Percentiles rank a stretch among this genome's conserved stretches.
These are phyloP conservation scores for Acaromyces ingoldii DNA, from an alignment of 1,284 basidiomycete genomes.

Conservation along the genomic window DNA sequence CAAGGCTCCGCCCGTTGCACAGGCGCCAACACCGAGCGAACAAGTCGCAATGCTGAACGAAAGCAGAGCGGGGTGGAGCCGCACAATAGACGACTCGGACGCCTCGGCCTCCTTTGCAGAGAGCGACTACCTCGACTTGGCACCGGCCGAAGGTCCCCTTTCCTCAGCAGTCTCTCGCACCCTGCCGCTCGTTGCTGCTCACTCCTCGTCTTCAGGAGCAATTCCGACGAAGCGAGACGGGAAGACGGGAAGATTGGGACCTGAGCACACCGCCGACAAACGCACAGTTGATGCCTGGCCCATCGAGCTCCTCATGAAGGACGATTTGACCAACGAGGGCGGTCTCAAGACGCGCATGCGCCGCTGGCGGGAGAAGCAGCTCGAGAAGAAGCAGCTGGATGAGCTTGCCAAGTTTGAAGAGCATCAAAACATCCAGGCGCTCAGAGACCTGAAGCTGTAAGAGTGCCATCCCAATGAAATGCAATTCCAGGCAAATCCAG, in stretches of 20 bases:
- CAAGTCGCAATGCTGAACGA: slow-evolving; percentile 11
- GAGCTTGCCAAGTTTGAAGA: background rate
- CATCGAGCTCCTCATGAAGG: slow-evolving; percentile 46
- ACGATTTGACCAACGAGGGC: slow-evolving; percentile 39
- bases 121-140: slow-evolving; percentile 43
- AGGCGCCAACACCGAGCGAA: slow-evolving; percentile 34
- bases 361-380: slow-evolving; percentile 30
- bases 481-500: background rate
- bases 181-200: background rate
- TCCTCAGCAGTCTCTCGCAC: slow-evolving; percentile 4
- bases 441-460: background rate
- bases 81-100: slow-evolving; percentile 21
- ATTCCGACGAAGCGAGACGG: background rate
- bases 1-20: slow-evolving; percentile 41
- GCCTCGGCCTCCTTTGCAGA: slow-evolving; percentile 43
- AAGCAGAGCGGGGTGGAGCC: slow-evolving; percentile 26
- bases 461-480: background rate
- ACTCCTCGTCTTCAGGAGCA: no score
- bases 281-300: slow-evolving; percentile 45
- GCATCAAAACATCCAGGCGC: background rate
- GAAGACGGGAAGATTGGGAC: no score
- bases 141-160: slow-evolving; percentile 40
- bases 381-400: background rate
- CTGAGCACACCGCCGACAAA: no score
- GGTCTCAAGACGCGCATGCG: slow-evolving; percentile 47